A percentile compares a stretch with the other conserved stretches of the same genome.
Evolutionary conservation across 306 rosid genomes (phyloP).

Genomic region (Sesbania bispinosa): DNA sequence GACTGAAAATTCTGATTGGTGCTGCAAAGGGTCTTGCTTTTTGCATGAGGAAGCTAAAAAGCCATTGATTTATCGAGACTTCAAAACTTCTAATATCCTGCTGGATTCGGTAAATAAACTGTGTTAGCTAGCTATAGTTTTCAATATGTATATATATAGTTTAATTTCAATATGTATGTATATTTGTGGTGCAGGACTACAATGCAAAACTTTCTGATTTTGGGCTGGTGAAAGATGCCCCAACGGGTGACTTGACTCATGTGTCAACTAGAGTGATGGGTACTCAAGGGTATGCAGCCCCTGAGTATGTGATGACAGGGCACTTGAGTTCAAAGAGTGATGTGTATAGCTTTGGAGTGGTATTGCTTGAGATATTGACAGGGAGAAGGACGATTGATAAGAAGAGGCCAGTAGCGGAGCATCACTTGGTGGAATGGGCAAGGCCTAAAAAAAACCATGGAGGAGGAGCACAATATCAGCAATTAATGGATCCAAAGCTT

Average conservation of each 20-base stretch:
- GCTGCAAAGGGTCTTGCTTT: conserved; percentile 74
- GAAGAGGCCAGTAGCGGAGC: conserved; percentile 18
- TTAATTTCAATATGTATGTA: too few relatives aligned
- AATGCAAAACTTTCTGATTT: conserved; percentile 73
- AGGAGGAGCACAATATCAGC: neutral
- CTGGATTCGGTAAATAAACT: conserved; percentile 46
- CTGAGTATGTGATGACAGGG: conserved; percentile 67
- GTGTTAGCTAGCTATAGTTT: neutral
- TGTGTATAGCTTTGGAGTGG: conserved; percentile 74
- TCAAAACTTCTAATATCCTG: conserved; percentile 60
- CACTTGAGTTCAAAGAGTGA: conserved; percentile 60
- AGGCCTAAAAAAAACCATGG: neutral
- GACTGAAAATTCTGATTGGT: conserved; percentile 57
- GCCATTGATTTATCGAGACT: conserved; percentile 59
- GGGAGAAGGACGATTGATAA: conserved; percentile 54
- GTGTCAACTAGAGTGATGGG: conserved; percentile 63
- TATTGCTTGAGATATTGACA: conserved; percentile 56
- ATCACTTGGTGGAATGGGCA: conserved; percentile 55
- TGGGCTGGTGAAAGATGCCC: conserved; percentile 67
- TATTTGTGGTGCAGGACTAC: too few relatives aligned
- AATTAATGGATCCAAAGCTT: conserved; percentile 51
- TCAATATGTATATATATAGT: neutral
- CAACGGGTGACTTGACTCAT: conserved; percentile 53
- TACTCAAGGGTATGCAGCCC: conserved; percentile 66
- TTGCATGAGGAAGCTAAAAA: conserved; percentile 59